Conservation (phyloP, 352 stramenopile species). For the Globisporangium spiculum region DNA sequence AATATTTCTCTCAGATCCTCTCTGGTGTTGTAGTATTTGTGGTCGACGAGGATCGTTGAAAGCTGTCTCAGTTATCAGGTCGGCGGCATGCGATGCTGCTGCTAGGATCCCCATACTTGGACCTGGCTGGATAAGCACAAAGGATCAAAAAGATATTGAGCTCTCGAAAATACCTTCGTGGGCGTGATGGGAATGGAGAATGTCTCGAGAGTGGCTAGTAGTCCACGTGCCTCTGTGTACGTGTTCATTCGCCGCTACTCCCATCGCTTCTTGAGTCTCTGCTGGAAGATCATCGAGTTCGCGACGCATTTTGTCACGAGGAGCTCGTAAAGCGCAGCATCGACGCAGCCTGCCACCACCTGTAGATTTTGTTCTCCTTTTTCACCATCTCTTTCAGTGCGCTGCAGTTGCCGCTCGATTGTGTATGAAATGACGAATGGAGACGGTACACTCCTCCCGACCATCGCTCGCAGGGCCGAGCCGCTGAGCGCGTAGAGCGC, state of each 20-base stretch:
- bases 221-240: no score
- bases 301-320: slow-evolving; percentile 10
- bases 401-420: slow-evolving; percentile 8
- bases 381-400: neutral
- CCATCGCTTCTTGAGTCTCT: slow-evolving; percentile 9
- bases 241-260: neutral
- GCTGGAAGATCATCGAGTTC: slow-evolving; percentile 11
- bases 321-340: slow-evolving; percentile 10
- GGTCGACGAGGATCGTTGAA: neutral
- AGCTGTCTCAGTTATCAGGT: neutral
- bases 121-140: no score
- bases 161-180: no score
- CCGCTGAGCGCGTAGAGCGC: slow-evolving; percentile 14
- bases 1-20: no score
- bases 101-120: no score
- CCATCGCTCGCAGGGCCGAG: slow-evolving; percentile 6
- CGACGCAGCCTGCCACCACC: neutral
- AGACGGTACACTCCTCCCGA: neutral
- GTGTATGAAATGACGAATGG: slow-evolving; percentile 18
- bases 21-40: neutral
- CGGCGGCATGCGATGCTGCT: no score
- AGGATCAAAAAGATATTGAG: no score
- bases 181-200: no score
- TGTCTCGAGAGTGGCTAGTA: no score
- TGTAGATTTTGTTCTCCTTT: neutral